These are phyloP conservation scores for Blastomyces parvus DNA, from an alignment of 2,329 filamentous ascomycete species.

Conservation along the genomic window DNA sequence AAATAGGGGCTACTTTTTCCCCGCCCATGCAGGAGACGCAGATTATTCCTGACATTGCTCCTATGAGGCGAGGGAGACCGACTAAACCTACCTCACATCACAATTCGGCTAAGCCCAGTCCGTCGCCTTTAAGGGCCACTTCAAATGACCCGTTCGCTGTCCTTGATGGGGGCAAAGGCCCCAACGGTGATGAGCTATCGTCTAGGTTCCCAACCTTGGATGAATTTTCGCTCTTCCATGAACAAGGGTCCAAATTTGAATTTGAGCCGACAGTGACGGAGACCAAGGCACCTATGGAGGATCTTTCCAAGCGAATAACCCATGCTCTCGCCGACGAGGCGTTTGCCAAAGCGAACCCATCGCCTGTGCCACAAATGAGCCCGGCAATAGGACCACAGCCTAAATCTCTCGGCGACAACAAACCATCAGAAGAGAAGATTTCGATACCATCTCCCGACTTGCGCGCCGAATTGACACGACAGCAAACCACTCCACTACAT, in stretches of 20 bases:
- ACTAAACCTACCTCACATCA: constrained; percentile 41
- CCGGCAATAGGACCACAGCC: constrained; percentile 23
- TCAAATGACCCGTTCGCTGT: constrained; percentile 81
- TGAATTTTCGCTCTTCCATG: constrained; percentile 82
- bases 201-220: constrained; percentile 81
- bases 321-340: constrained; percentile 76
- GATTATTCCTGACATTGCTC: constrained; percentile 76
- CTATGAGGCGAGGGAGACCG: constrained; percentile 83
- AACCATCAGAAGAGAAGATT: constrained; percentile 19
- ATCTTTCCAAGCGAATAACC: constrained; percentile 57
- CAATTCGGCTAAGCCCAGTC: constrained; percentile 48
- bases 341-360: constrained; percentile 48
- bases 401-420: constrained; percentile 6
- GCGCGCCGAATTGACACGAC: constrained; percentile 21
- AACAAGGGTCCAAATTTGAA: constrained; percentile 73
- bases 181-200: constrained; percentile 67
- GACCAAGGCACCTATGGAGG: constrained; percentile 37
- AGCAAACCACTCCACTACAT: constrained; percentile 28
- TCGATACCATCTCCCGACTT: constrained; percentile 19
- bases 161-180: constrained; percentile 58
- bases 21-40: constrained; percentile 62
- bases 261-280: constrained; percentile 55
- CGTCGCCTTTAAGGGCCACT: constrained; percentile 60
- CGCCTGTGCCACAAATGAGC: constrained; percentile 24
- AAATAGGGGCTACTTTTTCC: constrained; percentile 72